Base-by-base conservation (phyloP, 1,284 basidiomycete genomes). In the Takashimella tepidaria region DNA sequence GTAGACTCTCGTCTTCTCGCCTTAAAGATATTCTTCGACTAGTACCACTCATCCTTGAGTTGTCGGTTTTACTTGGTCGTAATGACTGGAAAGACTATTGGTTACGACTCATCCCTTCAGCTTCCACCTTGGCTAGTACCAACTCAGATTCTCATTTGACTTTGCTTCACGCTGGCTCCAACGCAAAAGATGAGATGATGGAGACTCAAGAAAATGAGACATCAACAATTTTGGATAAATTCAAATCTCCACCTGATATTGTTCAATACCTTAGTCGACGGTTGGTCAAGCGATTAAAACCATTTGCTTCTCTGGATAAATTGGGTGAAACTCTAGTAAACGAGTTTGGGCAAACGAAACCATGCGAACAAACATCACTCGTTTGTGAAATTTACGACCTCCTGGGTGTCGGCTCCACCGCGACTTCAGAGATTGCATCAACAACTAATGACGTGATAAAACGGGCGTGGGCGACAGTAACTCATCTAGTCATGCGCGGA, bases 81-180 rank as follows among this genome's bases (percentile, higher is more conserved):
- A 81, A 81, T 0, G 88, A 89, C 64, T 96, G 91, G 88, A 81
- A 83, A 2, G 91, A 95, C 70, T 92, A 91, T 67, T 90, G 89
- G 87, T 84, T 84, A 59, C 80, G 89, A 5, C 74, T 89, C 24
- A 82, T 83, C 63, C 88, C 89, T 0, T 78, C 80, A 45, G 79
- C 80, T 20, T 73, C 80, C 59, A 70, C 77, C 25, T 66, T 73
- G 46, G 44, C 40, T n/a, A 40, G 2, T 45, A 21, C 21, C 41
- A 16, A 37, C 55, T 20, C 40, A 48, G 37, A 53, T 54, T 23
- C 37, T 62, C 61, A 37, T 37, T n/a, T n/a, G n/a, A n/a, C n/a
- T n/a, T n/a, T n/a, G n/a, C n/a, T n/a, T n/a, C n/a, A n/a, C n/a
- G n/a, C n/a, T n/a, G n/a, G n/a, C n/a, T n/a, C n/a, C n/a, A n/a